Base-by-base conservation (phyloP, 1,284 basidiomycete genomes). In the Pseudozyma tsukubaensis region DNA sequence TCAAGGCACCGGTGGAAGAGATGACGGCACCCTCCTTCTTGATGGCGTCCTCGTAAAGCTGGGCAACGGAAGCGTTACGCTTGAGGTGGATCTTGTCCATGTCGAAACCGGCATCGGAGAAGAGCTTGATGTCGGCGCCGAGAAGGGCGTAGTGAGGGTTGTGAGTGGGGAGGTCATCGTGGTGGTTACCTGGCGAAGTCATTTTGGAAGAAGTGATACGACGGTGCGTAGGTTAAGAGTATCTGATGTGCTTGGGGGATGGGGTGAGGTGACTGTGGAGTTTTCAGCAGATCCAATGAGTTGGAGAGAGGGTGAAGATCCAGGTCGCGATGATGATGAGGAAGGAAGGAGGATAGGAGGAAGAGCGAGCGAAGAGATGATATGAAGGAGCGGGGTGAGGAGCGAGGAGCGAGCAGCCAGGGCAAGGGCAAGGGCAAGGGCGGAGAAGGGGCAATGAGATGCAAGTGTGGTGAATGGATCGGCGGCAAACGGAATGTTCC, bases 81-180 rank as follows among this genome's bases (percentile, higher is more conserved):
- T 97, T 92, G 52, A 73, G 63, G 59, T 68, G 69, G 64, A 86
- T 83, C 69, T 83, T 84, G 71, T 86, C 82, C 93, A 99, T 97
- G 88, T 99, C 97, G 87, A 99, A 99, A 76, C 96, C 96, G 71
- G 97, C 96, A 87, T 97, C 92, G 56, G 97, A 99, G 90, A 98
- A 97, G 88, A 97, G 94, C 86, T 94, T 92, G 83, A 99, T 89
- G 85, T 97, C 94, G 79, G 90, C 91, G 39, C 71, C 72, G 49
- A 83, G 67, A 11, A 83, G 71, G 42, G 77, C 59, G 69, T 81
- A 81, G 62, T 81, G 76, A 10, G 80, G 79, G 67, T 76, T 78
- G 58, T 69, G 49, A 53, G 70, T 74, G 43, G 70, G 77, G 36
- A 82, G 77, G 50, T 83, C 81, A 67, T 81, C 81, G 65, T 82